phyloP scores from a whole-genome alignment of 2,329 filamentous ascomycete genomes.

The Didymella lethalis region DNA sequence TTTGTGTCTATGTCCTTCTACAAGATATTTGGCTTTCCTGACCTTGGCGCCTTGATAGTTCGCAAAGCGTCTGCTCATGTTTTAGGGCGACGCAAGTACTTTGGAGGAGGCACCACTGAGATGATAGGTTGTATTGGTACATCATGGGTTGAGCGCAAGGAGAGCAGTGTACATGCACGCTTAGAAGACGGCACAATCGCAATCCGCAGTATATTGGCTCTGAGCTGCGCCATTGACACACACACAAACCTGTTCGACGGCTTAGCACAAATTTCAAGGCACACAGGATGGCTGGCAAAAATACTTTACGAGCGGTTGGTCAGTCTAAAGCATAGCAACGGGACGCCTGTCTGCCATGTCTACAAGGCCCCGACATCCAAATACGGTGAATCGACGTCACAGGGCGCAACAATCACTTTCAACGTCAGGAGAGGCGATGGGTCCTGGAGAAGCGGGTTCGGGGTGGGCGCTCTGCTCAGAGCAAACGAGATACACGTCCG shows the following conservation, averaged over 20 bases:
- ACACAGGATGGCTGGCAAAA: conserved; percentile 64
- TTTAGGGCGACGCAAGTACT: conserved; percentile 66
- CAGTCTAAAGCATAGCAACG: conserved; percentile 62
- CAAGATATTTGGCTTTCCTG: conserved; percentile 95
- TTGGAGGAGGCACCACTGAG: conserved; percentile 70
- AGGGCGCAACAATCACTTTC: conserved; percentile 71
- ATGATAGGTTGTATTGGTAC: conserved; percentile 63
- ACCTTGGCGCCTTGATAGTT: conserved; percentile 84
- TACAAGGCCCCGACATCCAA: conserved; percentile 61
- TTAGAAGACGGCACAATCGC: conserved; percentile 73
- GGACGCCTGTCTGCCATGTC: conserved; percentile 59
- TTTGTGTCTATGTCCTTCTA: conserved; percentile 88
- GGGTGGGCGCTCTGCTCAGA: conserved; percentile 67
- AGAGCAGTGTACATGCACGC: conserved; percentile 63
- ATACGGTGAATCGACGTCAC: conserved; percentile 61
- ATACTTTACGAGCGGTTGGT: conserved; percentile 59
- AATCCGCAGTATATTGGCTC: conserved; percentile 70
- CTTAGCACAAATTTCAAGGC: conserved; percentile 66
- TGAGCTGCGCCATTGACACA: conserved; percentile 66
- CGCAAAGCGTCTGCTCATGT: conserved; percentile 70
- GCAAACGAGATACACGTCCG: conserved; percentile 65
- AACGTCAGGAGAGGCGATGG: conserved; percentile 65
- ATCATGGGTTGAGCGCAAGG: conserved; percentile 64
- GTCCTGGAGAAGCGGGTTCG: conserved; percentile 62
- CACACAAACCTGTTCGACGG: conserved; percentile 65